Percentiles rank a stretch among this genome's conserved stretches.
Evolutionary conservation across 2,329 filamentous ascomycete species (phyloP).

Genomic region (Xylaria sp.): DNA sequence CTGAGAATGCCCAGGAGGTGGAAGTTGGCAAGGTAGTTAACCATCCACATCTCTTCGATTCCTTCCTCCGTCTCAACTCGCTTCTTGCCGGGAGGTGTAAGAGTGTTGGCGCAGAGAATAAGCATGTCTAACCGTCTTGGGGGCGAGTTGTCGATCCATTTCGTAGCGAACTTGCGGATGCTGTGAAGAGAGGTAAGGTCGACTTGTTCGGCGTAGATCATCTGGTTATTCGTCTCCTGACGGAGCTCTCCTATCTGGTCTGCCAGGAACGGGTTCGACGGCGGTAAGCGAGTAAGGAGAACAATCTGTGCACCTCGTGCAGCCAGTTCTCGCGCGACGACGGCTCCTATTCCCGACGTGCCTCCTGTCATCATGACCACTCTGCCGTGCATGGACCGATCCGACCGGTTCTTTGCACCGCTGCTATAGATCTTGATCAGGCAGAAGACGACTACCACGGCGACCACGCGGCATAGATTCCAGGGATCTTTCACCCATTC

Average conservation of each 20-base stretch:
- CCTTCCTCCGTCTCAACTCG: constrained; percentile 66
- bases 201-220: constrained; percentile 94
- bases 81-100: constrained; percentile 62
- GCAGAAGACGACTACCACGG: constrained; percentile 36
- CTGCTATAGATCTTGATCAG: constrained; percentile 68
- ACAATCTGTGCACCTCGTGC: constrained; percentile 81
- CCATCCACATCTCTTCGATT: constrained; percentile 83
- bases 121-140: constrained; percentile 86
- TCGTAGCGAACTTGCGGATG: constrained; percentile 87
- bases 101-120: constrained; percentile 75
- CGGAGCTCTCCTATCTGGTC: constrained; percentile 91
- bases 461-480: constrained; percentile 38
- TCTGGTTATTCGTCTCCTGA: constrained; percentile 66
- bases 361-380: constrained; percentile 92
- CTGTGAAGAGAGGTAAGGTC: constrained; percentile 85
- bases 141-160: constrained; percentile 95
- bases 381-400: constrained; percentile 86
- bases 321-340: constrained; percentile 69
- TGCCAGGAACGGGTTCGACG: constrained; percentile 80
- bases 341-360: constrained; percentile 85
- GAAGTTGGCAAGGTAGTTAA: constrained; percentile 95
- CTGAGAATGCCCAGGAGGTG: constrained; percentile 88
- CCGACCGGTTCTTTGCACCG: constrained; percentile 67
- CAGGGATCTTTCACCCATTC: constrained; percentile 36
- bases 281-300: constrained; percentile 76